Percentiles rank a stretch among this genome's conserved stretches.
These are phyloP conservation scores for Aspergillus sp. DNA, from an alignment of 2,329 filamentous ascomycete genomes.

Conservation along the genomic window DNA sequence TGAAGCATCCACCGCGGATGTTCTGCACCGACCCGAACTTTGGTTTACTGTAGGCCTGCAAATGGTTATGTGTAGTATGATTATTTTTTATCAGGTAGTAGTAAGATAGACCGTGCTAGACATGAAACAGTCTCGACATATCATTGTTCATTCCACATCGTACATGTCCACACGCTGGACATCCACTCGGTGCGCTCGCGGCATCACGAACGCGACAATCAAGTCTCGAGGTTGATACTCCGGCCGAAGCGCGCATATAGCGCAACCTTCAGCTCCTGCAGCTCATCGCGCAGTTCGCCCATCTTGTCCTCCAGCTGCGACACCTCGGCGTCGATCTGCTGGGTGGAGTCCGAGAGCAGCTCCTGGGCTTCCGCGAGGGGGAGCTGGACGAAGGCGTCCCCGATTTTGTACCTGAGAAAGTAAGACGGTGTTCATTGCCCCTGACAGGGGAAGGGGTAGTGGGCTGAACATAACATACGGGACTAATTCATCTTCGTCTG, in stretches of 20 bases:
- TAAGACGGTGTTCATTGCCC: not conserved
- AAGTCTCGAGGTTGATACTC: constrained; percentile 95
- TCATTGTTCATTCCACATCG: too few species aligned
- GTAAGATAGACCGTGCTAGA: too few species aligned
- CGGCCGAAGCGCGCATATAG: constrained; percentile 93
- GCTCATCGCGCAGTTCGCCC: constrained; percentile 73
- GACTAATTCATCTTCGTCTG: constrained; percentile 90
- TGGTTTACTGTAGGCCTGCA: too few species aligned
- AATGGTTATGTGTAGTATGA: too few species aligned
- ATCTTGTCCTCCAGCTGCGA: constrained; percentile 74
- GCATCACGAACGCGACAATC: constrained; percentile 33
- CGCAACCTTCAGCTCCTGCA: constrained; percentile 85
- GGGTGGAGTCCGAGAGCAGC: constrained; percentile 70
- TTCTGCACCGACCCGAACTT: not conserved
- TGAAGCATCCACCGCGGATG: too few species aligned
- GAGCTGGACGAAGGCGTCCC: constrained; percentile 90
- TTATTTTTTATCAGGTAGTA: not conserved
- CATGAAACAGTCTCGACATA: too few species aligned
- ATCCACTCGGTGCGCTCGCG: too few species aligned
- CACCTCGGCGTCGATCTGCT: constrained; percentile 75
- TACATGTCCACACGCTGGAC: too few species aligned
- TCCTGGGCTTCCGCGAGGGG: constrained; percentile 82
- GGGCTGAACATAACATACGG: constrained; percentile 64
- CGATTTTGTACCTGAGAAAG: constrained; percentile 80
- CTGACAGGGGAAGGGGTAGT: too few species aligned